A percentile compares a stretch with the other conserved stretches of the same genome.
phyloP scores from a whole-genome alignment of 2,329 filamentous ascomycete species.

The Nothopassalora personata region DNA sequence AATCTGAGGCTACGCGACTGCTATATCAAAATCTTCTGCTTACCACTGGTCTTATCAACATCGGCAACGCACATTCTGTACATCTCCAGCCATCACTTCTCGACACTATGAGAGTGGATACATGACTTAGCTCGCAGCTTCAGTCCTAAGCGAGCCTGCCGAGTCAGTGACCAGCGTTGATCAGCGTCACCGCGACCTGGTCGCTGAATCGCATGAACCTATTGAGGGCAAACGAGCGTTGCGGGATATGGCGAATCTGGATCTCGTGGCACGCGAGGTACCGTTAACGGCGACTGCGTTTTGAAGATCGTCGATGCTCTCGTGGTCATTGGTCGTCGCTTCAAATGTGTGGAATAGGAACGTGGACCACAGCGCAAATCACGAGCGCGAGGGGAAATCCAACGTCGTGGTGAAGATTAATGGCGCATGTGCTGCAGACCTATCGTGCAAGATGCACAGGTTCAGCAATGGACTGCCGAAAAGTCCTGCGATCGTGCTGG shows the following conservation, averaged over 20 bases:
- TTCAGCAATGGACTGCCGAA: too few species aligned
- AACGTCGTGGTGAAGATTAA: too few species aligned
- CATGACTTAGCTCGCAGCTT: background rate
- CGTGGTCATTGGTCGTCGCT: background rate
- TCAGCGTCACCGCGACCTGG: background rate
- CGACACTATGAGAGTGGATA: background rate
- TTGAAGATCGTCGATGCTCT: background rate
- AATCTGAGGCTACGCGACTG: too few species aligned
- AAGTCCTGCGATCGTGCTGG: too few species aligned
- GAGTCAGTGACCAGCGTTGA: background rate
- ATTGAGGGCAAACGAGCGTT: background rate
- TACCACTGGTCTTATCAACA: too few species aligned
- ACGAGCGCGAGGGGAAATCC: too few species aligned
- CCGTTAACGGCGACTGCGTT: too few species aligned
- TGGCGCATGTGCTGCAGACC: too few species aligned
- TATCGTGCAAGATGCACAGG: too few species aligned
- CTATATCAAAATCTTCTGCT: background rate
- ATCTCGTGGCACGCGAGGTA: background rate
- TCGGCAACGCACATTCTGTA: too few species aligned
- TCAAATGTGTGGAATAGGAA: too few species aligned
- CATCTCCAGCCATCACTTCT: background rate
- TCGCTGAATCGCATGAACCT: background rate
- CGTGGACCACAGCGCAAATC: too few species aligned
- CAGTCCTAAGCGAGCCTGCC: background rate
- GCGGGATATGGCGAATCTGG: background rate